phyloP scores from a whole-genome alignment of 2,329 filamentous ascomycete species.

The Raffaelea albimanens region DNA sequence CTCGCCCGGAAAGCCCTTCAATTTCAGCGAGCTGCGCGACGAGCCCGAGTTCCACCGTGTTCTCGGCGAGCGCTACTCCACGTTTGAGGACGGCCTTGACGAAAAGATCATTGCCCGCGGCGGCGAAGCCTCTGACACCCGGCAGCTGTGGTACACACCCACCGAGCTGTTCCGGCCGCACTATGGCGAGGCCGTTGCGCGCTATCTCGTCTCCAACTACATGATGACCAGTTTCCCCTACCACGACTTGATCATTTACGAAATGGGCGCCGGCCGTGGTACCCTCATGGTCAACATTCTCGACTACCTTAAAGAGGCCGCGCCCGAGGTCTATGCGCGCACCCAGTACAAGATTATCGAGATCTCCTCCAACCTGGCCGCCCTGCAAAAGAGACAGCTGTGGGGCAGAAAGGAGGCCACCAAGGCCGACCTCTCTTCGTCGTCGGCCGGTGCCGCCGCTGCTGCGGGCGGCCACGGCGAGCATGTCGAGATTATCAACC shows the following conservation, averaged over 20 bases:
- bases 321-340: slow-evolving; percentile 86
- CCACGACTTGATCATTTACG: slow-evolving; percentile 94
- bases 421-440: neutral
- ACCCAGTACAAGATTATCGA: slow-evolving; percentile 95
- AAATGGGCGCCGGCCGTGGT: slow-evolving; percentile 95
- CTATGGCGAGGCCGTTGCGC: slow-evolving; percentile 95
- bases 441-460: slow-evolving; percentile 7
- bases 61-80: slow-evolving; percentile 70
- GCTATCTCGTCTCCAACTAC: slow-evolving; percentile 93
- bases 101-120: slow-evolving; percentile 41
- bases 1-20: slow-evolving; percentile 80
- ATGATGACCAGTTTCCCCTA: slow-evolving; percentile 89
- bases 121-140: slow-evolving; percentile 58
- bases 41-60: slow-evolving; percentile 75
- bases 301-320: slow-evolving; percentile 83
- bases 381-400: slow-evolving; percentile 65
- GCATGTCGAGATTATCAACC: slow-evolving; percentile 91
- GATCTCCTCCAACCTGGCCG: slow-evolving; percentile 75
- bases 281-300: slow-evolving; percentile 98
- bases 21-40: slow-evolving; percentile 73
- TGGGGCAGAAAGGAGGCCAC: neutral
- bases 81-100: slow-evolving; percentile 86
- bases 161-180: slow-evolving; percentile 95
- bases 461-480: slow-evolving; percentile 65
- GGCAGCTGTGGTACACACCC: slow-evolving; percentile 96